Conservation (phyloP, 2,329 filamentous ascomycete genomes). For the Zasmidium cellare region DNA sequence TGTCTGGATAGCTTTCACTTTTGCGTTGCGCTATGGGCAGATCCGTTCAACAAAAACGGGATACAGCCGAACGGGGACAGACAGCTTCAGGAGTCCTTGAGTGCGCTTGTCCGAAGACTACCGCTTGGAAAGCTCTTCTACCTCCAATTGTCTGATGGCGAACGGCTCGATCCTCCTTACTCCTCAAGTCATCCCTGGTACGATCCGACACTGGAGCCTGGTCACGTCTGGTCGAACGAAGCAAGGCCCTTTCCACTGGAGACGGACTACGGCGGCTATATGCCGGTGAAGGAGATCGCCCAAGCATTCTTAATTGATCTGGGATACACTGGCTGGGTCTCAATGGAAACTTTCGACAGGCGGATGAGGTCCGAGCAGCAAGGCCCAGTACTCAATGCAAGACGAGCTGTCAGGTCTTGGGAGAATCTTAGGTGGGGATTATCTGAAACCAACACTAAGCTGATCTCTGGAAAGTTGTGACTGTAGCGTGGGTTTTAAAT, state of each 20-base stretch:
- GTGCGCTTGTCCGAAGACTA: conserved; percentile 28
- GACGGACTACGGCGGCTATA: conserved; percentile 5
- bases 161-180: conserved; percentile 33
- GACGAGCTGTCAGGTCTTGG: background rate
- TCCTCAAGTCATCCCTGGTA: conserved; percentile 3
- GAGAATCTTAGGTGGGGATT: conserved; percentile 22
- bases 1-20: conserved; percentile 42
- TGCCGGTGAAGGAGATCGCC: conserved; percentile 8
- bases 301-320: conserved; percentile 3
- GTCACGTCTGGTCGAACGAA: conserved; percentile 10
- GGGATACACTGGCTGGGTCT: conserved; percentile 1
- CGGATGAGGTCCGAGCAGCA: conserved; percentile 1
- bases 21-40: conserved; percentile 36
- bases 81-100: conserved; percentile 15
- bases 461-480: too few relatives aligned
- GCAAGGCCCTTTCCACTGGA: conserved; percentile 8
- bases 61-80: background rate
- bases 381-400: conserved; percentile 1
- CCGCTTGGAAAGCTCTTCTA: conserved; percentile 37
- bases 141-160: conserved; percentile 39
- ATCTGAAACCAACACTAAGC: too few relatives aligned
- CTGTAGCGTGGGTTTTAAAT: too few relatives aligned
- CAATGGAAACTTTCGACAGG: conserved; percentile 7
- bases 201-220: conserved; percentile 2
- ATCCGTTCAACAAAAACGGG: conserved; percentile 28